Evolutionary conservation across 2,329 filamentous ascomycete species (phyloP), one percentile per base, ranked within the genome.

Genomic region (Esteya vermicola): DNA sequence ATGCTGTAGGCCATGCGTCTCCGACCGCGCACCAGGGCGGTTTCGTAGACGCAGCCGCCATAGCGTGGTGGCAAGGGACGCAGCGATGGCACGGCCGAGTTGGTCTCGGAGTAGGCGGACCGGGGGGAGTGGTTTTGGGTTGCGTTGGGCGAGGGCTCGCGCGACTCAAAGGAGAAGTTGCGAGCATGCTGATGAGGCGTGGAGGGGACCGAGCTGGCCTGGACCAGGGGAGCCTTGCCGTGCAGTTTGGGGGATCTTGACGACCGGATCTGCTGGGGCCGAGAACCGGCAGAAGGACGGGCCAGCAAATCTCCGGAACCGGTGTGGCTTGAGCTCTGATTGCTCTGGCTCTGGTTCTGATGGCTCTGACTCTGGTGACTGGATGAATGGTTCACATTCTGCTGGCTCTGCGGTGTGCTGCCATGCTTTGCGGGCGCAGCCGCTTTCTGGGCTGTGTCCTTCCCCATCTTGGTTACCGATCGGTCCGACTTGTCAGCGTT

Each of bases 1-100:
- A 91, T 71, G 48, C 78, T 86, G 63, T 98, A 98, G 18, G 85
- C 85, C 70, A 98, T 93, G 52, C 91, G 74, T 57, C 91, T 72
- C 51, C 85, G 78, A 38, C 82, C 81, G 55, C 82, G 78, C 20
- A 85, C 78, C 56, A 86, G 75, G 19, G 81, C 81, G 12, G 85
- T 93, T 65, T 98, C 91, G 61, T 83, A 95, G 54, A 81, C 84
- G 64, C 91, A 98, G 51, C 75, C 70, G 44, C 72, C 66, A 48
- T 64, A 56, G 22, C 65, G 65, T 9, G 70, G 68, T 20, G 76
- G 75, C 18, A 78, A 67, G 44, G 77, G 75, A 44, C 77, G 72
- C 44, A 83, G 61, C 8, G 81, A 78, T 2, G 81, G 75, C 44
- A 85, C 64, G 25, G 75, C 70, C 47, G 81, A 77, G 53, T 85